Conservation (phyloP, 371 early-diverging fungal species). For the Catenaria anguillulae region DNA sequence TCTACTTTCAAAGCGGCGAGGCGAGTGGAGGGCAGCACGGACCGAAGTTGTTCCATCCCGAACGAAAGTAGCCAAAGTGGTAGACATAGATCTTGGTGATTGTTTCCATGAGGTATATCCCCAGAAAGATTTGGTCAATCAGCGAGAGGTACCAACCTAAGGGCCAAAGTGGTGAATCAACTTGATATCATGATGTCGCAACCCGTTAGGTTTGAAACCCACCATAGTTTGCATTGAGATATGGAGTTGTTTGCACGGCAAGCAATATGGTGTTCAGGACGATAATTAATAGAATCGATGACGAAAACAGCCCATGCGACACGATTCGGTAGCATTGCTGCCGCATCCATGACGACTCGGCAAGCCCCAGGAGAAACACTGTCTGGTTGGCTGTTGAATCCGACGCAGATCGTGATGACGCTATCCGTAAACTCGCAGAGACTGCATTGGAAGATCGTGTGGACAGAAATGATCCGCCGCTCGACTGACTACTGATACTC, state of each 20-base stretch:
- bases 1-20: neutral
- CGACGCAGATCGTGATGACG: too few species aligned
- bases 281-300: neutral
- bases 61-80: constrained; percentile 4
- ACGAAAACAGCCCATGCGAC: neutral
- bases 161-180: neutral
- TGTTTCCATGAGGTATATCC: constrained; percentile 10
- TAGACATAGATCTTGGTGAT: constrained; percentile 6
- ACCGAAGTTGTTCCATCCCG: constrained; percentile 12
- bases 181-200: too few species aligned
- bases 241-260: neutral
- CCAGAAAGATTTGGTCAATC: constrained; percentile 9
- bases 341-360: neutral
- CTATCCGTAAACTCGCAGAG: too few species aligned
- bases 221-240: constrained; percentile 4
- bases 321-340: neutral
- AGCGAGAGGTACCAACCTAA: constrained; percentile 10
- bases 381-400: too few species aligned
- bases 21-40: neutral
- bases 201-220: too few species aligned
- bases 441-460: too few species aligned
- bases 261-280: constrained; percentile 6
- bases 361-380: neutral
- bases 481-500: too few species aligned
- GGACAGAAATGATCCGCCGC: too few species aligned